These are phyloP conservation scores for Acorus calamus DNA, from an alignment of 106 monocot species.

Conservation along the genomic window DNA sequence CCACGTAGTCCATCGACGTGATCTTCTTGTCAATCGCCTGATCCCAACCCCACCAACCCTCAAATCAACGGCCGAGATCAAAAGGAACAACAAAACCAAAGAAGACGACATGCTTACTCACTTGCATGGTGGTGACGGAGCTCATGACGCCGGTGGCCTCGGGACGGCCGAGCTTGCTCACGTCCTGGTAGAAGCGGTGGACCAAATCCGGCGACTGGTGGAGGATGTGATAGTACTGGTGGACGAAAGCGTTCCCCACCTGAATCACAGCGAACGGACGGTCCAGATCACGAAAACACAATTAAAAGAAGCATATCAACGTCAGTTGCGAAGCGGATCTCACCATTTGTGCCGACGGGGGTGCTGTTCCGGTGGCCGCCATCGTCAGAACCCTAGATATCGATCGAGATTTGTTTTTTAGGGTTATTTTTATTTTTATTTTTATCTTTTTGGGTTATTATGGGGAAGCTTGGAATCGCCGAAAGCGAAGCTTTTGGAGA, in stretches of 20 bases:
- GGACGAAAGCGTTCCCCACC: constrained; percentile 73
- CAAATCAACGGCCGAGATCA: neutral
- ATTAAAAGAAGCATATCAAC: neutral
- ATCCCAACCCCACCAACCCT: constrained; percentile 1
- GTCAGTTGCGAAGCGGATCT: neutral
- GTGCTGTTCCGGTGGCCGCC: neutral
- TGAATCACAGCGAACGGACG: constrained; percentile 3
- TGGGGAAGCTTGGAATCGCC: neutral
- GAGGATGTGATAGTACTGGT: constrained; percentile 74
- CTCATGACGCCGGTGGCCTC: constrained; percentile 38
- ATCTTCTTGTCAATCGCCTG: constrained; percentile 90
- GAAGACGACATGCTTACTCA: constrained; percentile 2
- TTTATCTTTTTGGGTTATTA: constrained; percentile 15
- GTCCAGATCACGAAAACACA: neutral
- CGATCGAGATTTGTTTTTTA: neutral
- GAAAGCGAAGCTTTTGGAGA: too few species aligned
- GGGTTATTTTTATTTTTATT: too few species aligned
- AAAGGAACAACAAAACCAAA: neutral
- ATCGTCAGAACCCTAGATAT: neutral
- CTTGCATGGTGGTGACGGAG: constrained; percentile 53
- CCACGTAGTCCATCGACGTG: constrained; percentile 48
- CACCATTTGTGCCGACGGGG: constrained; percentile 12
- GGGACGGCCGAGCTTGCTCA: constrained; percentile 62
- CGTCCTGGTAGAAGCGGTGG: constrained; percentile 61
- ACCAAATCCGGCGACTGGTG: constrained; percentile 73